Evolutionary conservation across 2,329 filamentous ascomycete genomes (phyloP).

Genomic region (Fusarium palustre): DNA sequence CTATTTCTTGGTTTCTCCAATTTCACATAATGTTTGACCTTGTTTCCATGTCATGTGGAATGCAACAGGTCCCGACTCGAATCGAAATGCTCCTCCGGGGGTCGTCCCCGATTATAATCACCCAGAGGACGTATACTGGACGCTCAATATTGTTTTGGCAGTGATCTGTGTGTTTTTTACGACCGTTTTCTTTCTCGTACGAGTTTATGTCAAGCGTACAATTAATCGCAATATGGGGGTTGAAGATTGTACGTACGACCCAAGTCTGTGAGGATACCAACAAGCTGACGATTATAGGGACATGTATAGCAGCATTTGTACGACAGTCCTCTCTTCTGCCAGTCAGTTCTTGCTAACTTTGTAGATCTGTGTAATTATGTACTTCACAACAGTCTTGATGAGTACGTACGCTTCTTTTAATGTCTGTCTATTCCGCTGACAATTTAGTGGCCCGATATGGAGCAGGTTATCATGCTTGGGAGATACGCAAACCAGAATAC

Average conservation of each 20-base stretch:
- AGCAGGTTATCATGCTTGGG: slow-evolving; percentile 41
- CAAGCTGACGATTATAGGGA: slow-evolving; percentile 27
- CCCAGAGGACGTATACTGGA: slow-evolving; percentile 39
- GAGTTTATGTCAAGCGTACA: slow-evolving; percentile 33
- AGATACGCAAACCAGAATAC: slow-evolving; percentile 31
- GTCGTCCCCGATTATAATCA: slow-evolving; percentile 32
- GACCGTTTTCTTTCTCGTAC: slow-evolving; percentile 22
- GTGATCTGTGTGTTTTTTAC: slow-evolving; percentile 27
- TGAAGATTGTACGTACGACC: slow-evolving; percentile 36
- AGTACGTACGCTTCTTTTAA: slow-evolving; percentile 16
- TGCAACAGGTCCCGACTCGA: slow-evolving; percentile 42
- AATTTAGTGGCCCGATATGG: slow-evolving; percentile 36
- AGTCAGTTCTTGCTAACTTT: slow-evolving; percentile 2
- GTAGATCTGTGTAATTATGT: slow-evolving; percentile 24
- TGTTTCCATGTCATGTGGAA: slow-evolving; percentile 39
- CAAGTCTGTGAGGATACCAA: neutral
- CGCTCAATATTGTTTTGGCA: slow-evolving; percentile 30
- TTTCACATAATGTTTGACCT: slow-evolving; percentile 3
- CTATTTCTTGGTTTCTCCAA: neutral
- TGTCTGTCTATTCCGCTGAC: neutral
- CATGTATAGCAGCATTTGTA: slow-evolving; percentile 39
- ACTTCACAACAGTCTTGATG: slow-evolving; percentile 25
- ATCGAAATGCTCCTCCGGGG: slow-evolving; percentile 38
- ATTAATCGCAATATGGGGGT: slow-evolving; percentile 25
- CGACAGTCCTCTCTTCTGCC: neutral